Conservation (phyloP, 129 eudicot species). For the Ambrosia trifida region DNA sequence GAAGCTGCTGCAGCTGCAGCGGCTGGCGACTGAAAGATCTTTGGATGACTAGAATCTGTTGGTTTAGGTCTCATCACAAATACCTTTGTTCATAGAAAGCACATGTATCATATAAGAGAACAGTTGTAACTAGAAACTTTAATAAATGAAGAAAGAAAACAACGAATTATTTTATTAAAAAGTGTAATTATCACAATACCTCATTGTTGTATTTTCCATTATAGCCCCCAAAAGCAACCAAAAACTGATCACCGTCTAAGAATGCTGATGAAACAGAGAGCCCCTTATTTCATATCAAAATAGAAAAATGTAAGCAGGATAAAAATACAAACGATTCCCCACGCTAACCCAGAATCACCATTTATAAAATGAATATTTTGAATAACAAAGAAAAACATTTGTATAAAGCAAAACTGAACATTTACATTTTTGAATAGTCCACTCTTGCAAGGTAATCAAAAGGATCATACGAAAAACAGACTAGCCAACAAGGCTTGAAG, state of each 20-base stretch:
- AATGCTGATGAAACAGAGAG: conserved; percentile 64
- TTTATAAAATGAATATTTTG: background rate
- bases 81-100: conserved; percentile 45
- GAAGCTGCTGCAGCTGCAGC: conserved; percentile 99
- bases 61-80: conserved; percentile 77
- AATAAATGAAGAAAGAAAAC: conserved; percentile 2
- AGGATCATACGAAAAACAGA: too few relatives aligned
- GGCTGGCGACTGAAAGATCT: conserved; percentile 86
- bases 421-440: background rate
- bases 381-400: background rate
- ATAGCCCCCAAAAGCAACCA: conserved; percentile 95
- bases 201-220: conserved; percentile 88
- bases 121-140: conserved; percentile 11
- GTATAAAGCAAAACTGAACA: background rate
- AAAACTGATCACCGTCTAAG: conserved; percentile 56
- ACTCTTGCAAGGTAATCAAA: background rate
- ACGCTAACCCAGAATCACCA: background rate
- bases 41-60: conserved; percentile 53
- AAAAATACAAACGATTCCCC: background rate
- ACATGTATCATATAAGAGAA: conserved; percentile 17
- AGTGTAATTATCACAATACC: conserved; percentile 43
- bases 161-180: background rate
- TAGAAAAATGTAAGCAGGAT: background rate
- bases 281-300: conserved; percentile 63
- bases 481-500: too few relatives aligned